phyloP scores from a whole-genome alignment of 1,284 basidiomycete species.

The Macrocybe sp. region DNA sequence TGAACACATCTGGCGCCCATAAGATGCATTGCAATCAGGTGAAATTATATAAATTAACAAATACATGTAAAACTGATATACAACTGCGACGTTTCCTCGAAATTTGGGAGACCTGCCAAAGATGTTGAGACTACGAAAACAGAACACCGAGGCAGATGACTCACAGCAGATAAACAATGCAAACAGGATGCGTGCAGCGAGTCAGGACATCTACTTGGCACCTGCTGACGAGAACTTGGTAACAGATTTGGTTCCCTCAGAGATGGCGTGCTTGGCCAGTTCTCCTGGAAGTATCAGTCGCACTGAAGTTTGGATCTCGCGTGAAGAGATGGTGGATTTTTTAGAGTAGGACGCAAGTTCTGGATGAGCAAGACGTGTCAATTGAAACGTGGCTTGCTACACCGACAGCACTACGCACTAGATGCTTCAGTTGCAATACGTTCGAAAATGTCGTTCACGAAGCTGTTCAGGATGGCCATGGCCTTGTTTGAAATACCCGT shows the following conservation, averaged over 20 bases:
- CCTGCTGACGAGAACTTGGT: slow-evolving; percentile 41
- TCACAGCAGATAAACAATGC: too few species aligned
- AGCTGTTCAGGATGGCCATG: slow-evolving; percentile 82
- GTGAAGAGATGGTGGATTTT: slow-evolving; percentile 84
- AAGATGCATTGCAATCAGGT: too few species aligned
- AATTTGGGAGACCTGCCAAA: too few species aligned
- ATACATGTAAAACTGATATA: too few species aligned
- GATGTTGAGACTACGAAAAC: too few species aligned
- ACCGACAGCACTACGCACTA: slow-evolving; percentile 40
- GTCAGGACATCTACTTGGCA: slow-evolving; percentile 37
- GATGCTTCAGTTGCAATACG: slow-evolving; percentile 80
- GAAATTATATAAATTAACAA: too few species aligned
- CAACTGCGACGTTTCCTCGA: too few species aligned
- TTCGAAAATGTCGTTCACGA: slow-evolving; percentile 82
- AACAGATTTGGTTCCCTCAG: slow-evolving; percentile 54
- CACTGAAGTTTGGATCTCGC: slow-evolving; percentile 82
- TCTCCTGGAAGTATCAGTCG: slow-evolving; percentile 81
- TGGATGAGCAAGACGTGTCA: slow-evolving; percentile 20
- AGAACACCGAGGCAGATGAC: too few species aligned
- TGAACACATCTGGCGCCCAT: slow-evolving; percentile 15
- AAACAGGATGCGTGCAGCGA: too few species aligned
- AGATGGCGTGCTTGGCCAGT: slow-evolving; percentile 66
- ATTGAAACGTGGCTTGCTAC: background rate
- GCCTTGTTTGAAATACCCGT: slow-evolving; percentile 87
- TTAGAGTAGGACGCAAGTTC: slow-evolving; percentile 82